phyloP scores from a whole-genome alignment of 768 basidiomycete species.

The Mycena polygramma region DNA sequence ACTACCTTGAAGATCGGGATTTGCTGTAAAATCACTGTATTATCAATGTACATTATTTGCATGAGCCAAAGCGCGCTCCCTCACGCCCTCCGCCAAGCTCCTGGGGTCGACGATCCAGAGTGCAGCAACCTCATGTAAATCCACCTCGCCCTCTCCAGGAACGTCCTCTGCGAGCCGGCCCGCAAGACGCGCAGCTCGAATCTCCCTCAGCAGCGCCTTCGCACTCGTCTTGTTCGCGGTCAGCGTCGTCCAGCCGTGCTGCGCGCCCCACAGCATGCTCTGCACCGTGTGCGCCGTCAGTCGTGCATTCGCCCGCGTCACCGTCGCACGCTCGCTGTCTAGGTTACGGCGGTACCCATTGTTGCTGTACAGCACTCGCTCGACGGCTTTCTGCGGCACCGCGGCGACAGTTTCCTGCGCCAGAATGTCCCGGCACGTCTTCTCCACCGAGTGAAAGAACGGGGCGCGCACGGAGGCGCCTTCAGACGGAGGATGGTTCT shows the following conservation, averaged over 20 bases:
- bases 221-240: slow-evolving; percentile 89
- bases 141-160: slow-evolving; percentile 24
- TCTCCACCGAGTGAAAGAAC: slow-evolving; percentile 64
- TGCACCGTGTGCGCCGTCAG: slow-evolving; percentile 84
- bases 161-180: slow-evolving; percentile 49
- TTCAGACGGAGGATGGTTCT: slow-evolving; percentile 37
- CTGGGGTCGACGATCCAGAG: slow-evolving; percentile 86
- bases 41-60: neutral
- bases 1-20: neutral
- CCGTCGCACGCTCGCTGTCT: slow-evolving; percentile 66
- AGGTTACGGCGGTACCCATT: slow-evolving; percentile 39
- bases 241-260: slow-evolving; percentile 84
- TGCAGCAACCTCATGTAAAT: slow-evolving; percentile 49
- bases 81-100: slow-evolving; percentile 78
- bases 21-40: neutral
- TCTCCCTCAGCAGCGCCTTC: slow-evolving; percentile 77
- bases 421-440: slow-evolving; percentile 69
- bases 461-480: slow-evolving; percentile 36
- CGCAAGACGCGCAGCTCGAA: slow-evolving; percentile 57
- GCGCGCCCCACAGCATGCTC: slow-evolving; percentile 78
- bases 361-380: slow-evolving; percentile 30
- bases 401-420: slow-evolving; percentile 52
- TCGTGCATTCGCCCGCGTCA: slow-evolving; percentile 67
- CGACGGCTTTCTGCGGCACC: neutral
- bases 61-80: slow-evolving; percentile 39